phyloP scores from a whole-genome alignment of 495 filamentous ascomycete genomes.

The Aspergillus sclerotioniger region DNA sequence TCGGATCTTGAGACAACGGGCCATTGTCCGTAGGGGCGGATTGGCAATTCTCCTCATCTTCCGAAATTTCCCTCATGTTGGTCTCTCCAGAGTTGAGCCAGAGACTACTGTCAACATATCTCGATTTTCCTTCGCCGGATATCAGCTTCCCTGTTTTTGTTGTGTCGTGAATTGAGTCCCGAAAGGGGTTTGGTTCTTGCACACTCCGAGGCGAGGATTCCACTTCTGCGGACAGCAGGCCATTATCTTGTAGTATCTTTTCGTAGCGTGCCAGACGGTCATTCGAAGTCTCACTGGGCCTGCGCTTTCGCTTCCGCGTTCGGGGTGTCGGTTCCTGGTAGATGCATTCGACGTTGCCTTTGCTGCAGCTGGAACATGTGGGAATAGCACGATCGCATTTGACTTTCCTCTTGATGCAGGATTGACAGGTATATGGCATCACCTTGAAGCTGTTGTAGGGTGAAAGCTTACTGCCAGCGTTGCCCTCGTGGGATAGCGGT shows the following conservation, averaged over 20 bases:
- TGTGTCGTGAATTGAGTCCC: neutral
- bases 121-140: constrained; percentile 15
- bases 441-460: neutral
- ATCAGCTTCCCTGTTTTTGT: constrained; percentile 9
- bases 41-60: constrained; percentile 12
- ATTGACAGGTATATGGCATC: constrained; percentile 25
- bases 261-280: constrained; percentile 21
- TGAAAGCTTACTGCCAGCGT: neutral
- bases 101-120: constrained; percentile 22
- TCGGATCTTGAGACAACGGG: constrained; percentile 3
- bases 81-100: constrained; percentile 19
- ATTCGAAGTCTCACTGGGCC: constrained; percentile 5
- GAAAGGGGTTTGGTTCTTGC: neutral
- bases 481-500: neutral
- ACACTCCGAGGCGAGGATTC: neutral
- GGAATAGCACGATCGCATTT: constrained; percentile 45
- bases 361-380: constrained; percentile 37
- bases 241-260: constrained; percentile 19
- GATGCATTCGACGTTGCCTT: constrained; percentile 16
- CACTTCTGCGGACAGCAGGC: constrained; percentile 16
- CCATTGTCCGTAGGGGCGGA: neutral
- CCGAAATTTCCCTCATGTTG: constrained; percentile 13
- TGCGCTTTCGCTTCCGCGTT: constrained; percentile 15
- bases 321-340: constrained; percentile 14
- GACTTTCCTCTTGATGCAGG: constrained; percentile 45